Conservation (phyloP, 148 eudicot species). For the Chenopodium suecicum region DNA sequence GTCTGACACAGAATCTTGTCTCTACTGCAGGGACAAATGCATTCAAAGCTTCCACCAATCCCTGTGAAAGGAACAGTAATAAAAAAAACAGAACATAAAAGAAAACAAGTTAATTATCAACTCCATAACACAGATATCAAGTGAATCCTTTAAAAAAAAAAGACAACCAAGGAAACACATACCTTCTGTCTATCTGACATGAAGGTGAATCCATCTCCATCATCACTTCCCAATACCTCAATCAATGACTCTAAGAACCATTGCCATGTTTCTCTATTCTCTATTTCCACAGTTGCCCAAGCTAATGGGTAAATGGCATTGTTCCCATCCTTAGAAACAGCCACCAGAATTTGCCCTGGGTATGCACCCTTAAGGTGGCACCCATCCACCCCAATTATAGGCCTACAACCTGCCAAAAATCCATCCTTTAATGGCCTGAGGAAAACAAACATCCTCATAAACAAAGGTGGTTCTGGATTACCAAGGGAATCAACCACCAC, state of each 20-base stretch:
- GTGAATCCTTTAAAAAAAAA: too few relatives aligned
- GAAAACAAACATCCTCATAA: neutral
- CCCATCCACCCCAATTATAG: constrained; percentile 9
- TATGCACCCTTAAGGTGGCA: neutral
- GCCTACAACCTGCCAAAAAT: neutral
- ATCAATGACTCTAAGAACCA: constrained; percentile 2
- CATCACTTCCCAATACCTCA: neutral
- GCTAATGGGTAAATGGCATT: constrained; percentile 5
- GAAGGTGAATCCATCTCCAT: neutral
- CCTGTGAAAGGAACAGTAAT: neutral
- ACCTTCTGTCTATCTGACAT: constrained; percentile 17
- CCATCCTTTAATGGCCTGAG: neutral
- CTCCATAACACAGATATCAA: too few relatives aligned
- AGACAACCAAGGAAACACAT: too few relatives aligned
- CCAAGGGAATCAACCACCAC: neutral
- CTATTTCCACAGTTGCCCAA: constrained; percentile 3
- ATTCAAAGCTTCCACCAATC: neutral
- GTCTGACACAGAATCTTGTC: neutral
- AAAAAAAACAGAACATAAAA: too few relatives aligned
- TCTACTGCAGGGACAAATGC: neutral
- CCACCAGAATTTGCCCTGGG: neutral
- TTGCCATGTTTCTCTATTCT: neutral
- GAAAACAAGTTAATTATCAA: too few relatives aligned
- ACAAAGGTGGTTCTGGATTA: neutral
- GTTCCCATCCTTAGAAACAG: neutral